Conservation (phyloP, 345 rosid genomes). For the Zanthoxylum bungeanum region DNA sequence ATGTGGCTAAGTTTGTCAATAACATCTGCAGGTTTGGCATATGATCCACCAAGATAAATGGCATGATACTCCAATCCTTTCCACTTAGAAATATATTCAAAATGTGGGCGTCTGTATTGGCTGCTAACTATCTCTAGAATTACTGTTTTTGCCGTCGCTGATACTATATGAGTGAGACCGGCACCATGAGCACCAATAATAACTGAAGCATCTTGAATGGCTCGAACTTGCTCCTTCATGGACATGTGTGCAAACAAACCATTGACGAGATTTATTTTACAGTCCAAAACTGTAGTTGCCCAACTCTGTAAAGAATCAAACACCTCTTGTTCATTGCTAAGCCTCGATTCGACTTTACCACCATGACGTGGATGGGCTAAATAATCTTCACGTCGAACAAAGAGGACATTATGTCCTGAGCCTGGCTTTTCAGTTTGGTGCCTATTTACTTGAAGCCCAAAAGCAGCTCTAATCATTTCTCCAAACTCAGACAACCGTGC, state of each 20-base stretch:
- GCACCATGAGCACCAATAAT: slow-evolving; percentile 97
- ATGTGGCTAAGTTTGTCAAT: slow-evolving; percentile 45
- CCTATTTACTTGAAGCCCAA: slow-evolving; percentile 59
- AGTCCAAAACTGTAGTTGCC: slow-evolving; percentile 47
- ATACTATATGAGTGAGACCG: slow-evolving; percentile 86
- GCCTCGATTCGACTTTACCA: slow-evolving; percentile 83
- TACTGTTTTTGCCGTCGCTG: slow-evolving; percentile 79
- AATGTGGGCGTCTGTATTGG: slow-evolving; percentile 73
- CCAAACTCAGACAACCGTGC: slow-evolving; percentile 88
- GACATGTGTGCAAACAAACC: slow-evolving; percentile 92
- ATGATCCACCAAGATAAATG: slow-evolving; percentile 60
- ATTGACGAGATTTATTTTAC: slow-evolving; percentile 74
- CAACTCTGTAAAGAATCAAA: slow-evolving; percentile 61
- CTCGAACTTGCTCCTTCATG: slow-evolving; percentile 80
- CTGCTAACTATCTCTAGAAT: slow-evolving; percentile 73
- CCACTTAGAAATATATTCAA: slow-evolving; percentile 77
- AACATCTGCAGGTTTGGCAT: slow-evolving; percentile 55
- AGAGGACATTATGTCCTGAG: slow-evolving; percentile 60
- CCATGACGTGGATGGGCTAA: slow-evolving; percentile 89
- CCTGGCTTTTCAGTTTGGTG: slow-evolving; percentile 47
- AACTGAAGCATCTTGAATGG: slow-evolving; percentile 91
- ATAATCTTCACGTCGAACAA: slow-evolving; percentile 90
- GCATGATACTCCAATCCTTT: slow-evolving; percentile 91
- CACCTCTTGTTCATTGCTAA: slow-evolving; percentile 78
- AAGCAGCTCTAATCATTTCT: slow-evolving; percentile 85